Conservation (phyloP, 805 yeast genomes). For the Lachancea meyersii region DNA sequence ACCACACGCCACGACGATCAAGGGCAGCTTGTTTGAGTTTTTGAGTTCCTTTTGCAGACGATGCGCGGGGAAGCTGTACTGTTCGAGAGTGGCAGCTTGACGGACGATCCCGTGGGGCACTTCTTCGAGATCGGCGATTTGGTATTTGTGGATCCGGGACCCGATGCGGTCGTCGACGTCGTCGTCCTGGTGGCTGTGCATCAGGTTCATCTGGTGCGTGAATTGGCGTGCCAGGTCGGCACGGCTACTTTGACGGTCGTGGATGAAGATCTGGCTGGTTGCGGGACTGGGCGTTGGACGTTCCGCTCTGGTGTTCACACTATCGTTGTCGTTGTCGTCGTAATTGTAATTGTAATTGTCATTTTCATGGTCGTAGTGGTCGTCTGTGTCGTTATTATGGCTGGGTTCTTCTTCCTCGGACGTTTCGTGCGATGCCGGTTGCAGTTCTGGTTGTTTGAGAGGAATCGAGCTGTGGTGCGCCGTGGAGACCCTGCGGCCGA, state of each 20-base stretch:
- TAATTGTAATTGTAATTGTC: slow-evolving; percentile 11
- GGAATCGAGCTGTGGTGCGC: slow-evolving; percentile 37
- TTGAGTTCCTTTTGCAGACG: slow-evolving; percentile 62
- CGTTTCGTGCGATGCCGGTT: slow-evolving; percentile 44
- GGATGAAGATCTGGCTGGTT: not conserved
- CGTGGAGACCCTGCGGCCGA: slow-evolving; percentile 12
- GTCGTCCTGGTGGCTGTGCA: not conserved
- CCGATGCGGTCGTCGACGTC: slow-evolving; percentile 17
- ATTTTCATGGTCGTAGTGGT: too few species aligned
- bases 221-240: slow-evolving; percentile 5
- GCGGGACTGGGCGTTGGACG: slow-evolving; percentile 6
- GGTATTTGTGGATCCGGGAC: slow-evolving; percentile 39
- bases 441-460: slow-evolving; percentile 51
- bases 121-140: slow-evolving; percentile 91
- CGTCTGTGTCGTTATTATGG: too few species aligned
- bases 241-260: slow-evolving; percentile 1
- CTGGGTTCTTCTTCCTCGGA: slow-evolving; percentile 39
- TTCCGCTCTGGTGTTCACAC: not conserved
- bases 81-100: slow-evolving; percentile 66
- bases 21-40: slow-evolving; percentile 75
- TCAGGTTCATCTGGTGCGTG: slow-evolving; percentile 4
- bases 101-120: slow-evolving; percentile 91
- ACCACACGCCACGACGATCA: slow-evolving; percentile 96
- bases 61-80: slow-evolving; percentile 83
- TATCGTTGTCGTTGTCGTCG: slow-evolving; percentile 14